Evolutionary conservation across 2,329 filamentous ascomycete species (phyloP).

Genomic region (Colletotrichum liaoningense): DNA sequence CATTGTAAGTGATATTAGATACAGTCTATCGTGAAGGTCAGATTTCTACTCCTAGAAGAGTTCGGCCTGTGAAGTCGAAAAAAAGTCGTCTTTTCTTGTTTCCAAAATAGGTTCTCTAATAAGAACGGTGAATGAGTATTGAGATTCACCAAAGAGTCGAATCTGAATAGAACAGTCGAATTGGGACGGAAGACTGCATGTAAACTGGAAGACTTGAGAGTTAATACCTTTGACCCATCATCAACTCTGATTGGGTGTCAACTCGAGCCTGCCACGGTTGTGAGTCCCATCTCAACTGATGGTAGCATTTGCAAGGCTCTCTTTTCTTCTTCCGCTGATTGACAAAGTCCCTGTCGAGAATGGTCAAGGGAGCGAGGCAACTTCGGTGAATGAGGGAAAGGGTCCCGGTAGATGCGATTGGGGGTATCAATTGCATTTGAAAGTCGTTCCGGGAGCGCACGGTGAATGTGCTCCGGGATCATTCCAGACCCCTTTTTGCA

Average conservation of each 20-base stretch:
- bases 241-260: neutral
- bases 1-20: neutral
- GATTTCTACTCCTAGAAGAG: neutral
- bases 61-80: neutral
- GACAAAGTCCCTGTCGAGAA: constrained; percentile 1
- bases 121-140: neutral
- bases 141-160: neutral
- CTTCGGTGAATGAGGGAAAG: neutral
- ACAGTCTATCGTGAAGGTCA: neutral
- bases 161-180: neutral
- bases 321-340: constrained; percentile 13
- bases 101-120: neutral
- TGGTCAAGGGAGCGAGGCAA: neutral
- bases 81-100: neutral
- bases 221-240: neutral
- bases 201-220: neutral
- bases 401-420: neutral
- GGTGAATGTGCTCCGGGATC: neutral
- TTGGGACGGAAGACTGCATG: neutral
- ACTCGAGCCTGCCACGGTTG: neutral
- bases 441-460: neutral
- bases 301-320: constrained; percentile 14
- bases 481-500: neutral
- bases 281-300: neutral
- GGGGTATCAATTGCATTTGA: constrained; percentile 2